Evolutionary conservation across 2,329 filamentous ascomycete genomes (phyloP).

Genomic region (Ceratocystis diversiconidia): DNA sequence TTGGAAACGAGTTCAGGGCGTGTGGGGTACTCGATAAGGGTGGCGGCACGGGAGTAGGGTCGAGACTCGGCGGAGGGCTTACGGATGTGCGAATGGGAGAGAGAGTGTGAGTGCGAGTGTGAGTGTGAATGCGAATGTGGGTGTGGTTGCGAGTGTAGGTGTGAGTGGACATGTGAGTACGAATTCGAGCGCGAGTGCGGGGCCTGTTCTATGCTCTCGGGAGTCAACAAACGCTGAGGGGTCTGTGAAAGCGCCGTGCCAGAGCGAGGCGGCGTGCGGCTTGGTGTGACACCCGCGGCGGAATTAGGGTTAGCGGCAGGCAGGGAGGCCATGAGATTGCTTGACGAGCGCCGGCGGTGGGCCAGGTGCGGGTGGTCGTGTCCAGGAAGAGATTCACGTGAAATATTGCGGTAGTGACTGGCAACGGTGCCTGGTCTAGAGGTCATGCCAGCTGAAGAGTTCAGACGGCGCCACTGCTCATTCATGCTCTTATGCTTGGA

Average conservation of each 20-base stretch:
- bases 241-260: conserved; percentile 3
- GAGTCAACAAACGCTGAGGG: conserved; percentile 13
- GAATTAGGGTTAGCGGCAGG: not conserved
- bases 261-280: conserved; percentile 5
- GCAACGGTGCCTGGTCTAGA: conserved; percentile 8
- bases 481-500: conserved; percentile 11
- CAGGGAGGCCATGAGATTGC: conserved; percentile 4
- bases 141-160: not conserved
- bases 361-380: not conserved
- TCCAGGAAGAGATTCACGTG: conserved; percentile 8
- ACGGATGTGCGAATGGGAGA: conserved; percentile 32
- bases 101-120: conserved; percentile 23
- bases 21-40: conserved; percentile 35
- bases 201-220: conserved; percentile 12
- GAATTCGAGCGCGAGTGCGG: conserved; percentile 1
- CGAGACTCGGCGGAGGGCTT: conserved; percentile 29
- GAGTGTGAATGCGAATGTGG: not conserved
- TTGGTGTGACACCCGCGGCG: not conserved
- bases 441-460: conserved; percentile 6
- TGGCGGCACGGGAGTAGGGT: conserved; percentile 32
- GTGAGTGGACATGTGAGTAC: not conserved
- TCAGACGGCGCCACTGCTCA: conserved; percentile 17
- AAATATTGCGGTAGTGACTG: conserved; percentile 16
- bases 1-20: conserved; percentile 46
- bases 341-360: conserved; percentile 7